Conservation (phyloP, 805 yeast genomes). For the Kodamaea jinghongensis region DNA sequence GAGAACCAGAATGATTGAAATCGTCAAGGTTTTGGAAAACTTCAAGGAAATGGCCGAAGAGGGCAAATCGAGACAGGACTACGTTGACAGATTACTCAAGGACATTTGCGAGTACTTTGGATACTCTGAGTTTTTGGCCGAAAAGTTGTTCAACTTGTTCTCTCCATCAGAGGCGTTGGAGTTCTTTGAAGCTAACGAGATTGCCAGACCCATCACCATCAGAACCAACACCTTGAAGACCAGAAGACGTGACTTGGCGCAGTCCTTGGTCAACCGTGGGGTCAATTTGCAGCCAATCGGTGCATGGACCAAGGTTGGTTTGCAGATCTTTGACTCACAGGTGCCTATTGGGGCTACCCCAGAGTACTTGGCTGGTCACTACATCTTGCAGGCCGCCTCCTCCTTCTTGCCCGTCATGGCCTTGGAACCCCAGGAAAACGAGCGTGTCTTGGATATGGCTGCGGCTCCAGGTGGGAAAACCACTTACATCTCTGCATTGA, state of each 20-base stretch:
- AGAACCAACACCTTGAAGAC: slow-evolving; percentile 96
- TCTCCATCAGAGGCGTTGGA: slow-evolving; percentile 97
- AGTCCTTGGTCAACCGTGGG: slow-evolving; percentile 91
- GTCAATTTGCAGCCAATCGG: slow-evolving; percentile 97
- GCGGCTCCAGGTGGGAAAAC: slow-evolving; percentile 99
- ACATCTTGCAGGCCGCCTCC: slow-evolving; percentile 97
- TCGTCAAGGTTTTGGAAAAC: slow-evolving; percentile 90
- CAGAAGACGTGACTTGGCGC: slow-evolving; percentile 94
- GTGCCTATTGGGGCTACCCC: slow-evolving; percentile 99
- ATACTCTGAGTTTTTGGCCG: slow-evolving; percentile 87
- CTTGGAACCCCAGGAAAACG: slow-evolving; percentile 93
- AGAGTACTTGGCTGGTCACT: slow-evolving; percentile 96
- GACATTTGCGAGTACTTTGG: slow-evolving; percentile 96
- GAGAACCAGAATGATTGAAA: slow-evolving; percentile 92
- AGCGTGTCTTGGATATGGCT: slow-evolving; percentile 96
- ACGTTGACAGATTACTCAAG: slow-evolving; percentile 68
- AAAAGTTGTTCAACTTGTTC: slow-evolving; percentile 85
- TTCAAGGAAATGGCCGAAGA: slow-evolving; percentile 79
- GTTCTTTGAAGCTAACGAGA: slow-evolving; percentile 97
- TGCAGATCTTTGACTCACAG: slow-evolving; percentile 95
- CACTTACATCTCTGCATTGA: slow-evolving; percentile 88
- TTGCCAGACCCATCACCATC: slow-evolving; percentile 92
- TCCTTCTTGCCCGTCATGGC: slow-evolving; percentile 98
- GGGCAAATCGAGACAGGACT: slow-evolving; percentile 83
- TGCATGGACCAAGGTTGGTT: slow-evolving; percentile 96